These are phyloP conservation scores for Ascocoryne sarcoides DNA, from an alignment of 2,329 filamentous ascomycete genomes.

Conservation along the genomic window DNA sequence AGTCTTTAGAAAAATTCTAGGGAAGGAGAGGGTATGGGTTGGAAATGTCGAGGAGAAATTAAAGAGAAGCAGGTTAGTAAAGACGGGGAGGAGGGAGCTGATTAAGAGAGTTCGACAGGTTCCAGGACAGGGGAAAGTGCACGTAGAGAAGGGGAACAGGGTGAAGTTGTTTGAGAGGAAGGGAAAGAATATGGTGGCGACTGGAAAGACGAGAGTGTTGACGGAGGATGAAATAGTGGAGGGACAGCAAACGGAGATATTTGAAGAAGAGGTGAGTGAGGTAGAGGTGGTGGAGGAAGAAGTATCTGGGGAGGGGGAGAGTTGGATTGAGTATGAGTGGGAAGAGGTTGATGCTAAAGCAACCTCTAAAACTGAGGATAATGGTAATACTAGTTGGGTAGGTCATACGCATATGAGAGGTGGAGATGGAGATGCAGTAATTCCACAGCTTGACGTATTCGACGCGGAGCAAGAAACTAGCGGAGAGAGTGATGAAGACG, in stretches of 20 bases:
- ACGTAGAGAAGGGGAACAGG: not conserved
- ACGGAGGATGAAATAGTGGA: not conserved
- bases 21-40: too few relatives aligned
- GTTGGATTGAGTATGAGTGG: not conserved
- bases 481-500: not conserved
- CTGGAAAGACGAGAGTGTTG: not conserved
- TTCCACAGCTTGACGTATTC: not conserved
- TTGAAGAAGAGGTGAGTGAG: too few relatives aligned
- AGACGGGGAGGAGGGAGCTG: not conserved
- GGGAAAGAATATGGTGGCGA: not conserved
- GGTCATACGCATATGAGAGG: not conserved
- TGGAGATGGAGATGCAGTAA: not conserved
- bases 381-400: not conserved
- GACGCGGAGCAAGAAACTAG: not conserved
- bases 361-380: not conserved
- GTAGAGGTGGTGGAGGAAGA: not conserved
- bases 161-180: not conserved
- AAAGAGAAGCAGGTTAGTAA: too few relatives aligned
- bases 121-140: not conserved
- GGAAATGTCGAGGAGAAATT: too few relatives aligned
- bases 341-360: too few relatives aligned
- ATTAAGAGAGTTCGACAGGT: not conserved
- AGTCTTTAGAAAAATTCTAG: not conserved
- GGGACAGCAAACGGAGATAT: too few relatives aligned
- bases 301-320: not conserved